phyloP scores from a whole-genome alignment of 768 basidiomycete species.

The Mrakia gelida region DNA sequence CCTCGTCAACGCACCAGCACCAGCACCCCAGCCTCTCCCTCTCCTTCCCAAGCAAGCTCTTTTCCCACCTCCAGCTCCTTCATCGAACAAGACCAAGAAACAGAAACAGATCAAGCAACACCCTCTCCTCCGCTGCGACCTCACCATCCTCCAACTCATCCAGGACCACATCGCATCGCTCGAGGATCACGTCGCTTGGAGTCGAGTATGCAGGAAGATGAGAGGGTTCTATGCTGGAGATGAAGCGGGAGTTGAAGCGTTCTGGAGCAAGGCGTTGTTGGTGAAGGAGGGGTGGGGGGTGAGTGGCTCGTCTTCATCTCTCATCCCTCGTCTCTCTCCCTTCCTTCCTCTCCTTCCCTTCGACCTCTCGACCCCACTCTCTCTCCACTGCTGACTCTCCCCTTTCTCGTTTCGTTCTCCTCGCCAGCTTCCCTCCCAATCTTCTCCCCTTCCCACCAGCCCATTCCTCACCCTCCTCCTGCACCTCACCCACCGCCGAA shows the following conservation, averaged over 20 bases:
- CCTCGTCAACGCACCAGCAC: neutral
- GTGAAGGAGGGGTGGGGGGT: neutral
- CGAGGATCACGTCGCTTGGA: neutral
- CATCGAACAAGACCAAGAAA: neutral
- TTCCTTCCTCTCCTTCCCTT: neutral
- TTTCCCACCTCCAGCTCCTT: neutral
- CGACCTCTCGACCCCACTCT: too few relatives aligned
- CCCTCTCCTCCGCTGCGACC: neutral
- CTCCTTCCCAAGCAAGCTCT: neutral
- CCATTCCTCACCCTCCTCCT: neutral
- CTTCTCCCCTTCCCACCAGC: neutral
- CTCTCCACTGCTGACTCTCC: too few relatives aligned
- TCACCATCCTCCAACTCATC: constrained; percentile 1
- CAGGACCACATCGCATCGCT: neutral
- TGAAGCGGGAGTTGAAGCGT: neutral
- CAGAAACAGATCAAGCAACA: neutral
- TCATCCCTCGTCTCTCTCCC: neutral
- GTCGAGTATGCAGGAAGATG: neutral
- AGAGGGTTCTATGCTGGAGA: neutral
- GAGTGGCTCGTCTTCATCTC: neutral
- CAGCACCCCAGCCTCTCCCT: neutral
- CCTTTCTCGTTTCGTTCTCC: too few relatives aligned
- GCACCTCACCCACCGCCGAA: neutral
- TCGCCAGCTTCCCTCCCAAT: neutral
- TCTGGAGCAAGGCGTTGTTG: neutral